Evolutionary conservation across 192 early-diverging fungal species (phyloP).

Genomic region (Phlyctochytrium bullatum): DNA sequence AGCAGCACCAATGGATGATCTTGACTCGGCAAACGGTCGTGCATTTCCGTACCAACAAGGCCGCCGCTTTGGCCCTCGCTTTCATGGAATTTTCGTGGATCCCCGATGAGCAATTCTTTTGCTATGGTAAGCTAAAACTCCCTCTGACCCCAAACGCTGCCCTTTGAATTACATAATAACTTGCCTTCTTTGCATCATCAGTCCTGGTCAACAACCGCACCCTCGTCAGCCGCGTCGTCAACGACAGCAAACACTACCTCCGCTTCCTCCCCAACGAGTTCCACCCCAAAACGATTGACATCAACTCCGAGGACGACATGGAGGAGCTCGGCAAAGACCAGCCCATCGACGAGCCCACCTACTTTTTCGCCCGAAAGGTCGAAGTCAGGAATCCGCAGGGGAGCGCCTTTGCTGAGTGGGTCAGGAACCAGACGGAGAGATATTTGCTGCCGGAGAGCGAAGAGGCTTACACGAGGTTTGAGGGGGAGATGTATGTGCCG

Average conservation of each 20-base stretch:
- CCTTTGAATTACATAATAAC: too few relatives aligned
- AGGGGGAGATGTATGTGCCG: too few relatives aligned
- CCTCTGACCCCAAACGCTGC: too few relatives aligned
- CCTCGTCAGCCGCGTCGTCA: neutral
- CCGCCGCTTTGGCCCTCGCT: constrained; percentile 32
- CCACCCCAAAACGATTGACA: neutral
- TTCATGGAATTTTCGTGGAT: constrained; percentile 41
- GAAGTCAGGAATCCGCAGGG: constrained; percentile 17
- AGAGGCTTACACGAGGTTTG: too few relatives aligned
- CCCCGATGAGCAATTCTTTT: constrained; percentile 43
- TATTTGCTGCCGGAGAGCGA: constrained; percentile 2
- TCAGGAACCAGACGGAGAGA: constrained; percentile 30
- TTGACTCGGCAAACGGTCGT: constrained; percentile 27
- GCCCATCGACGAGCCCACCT: too few relatives aligned
- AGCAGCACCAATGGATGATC: constrained; percentile 52
- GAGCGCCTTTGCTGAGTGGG: constrained; percentile 32
- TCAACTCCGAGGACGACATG: too few relatives aligned
- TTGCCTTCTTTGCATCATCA: too few relatives aligned
- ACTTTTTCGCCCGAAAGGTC: constrained; percentile 45
- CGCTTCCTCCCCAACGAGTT: neutral
- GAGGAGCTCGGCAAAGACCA: too few relatives aligned
- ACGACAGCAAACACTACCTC: neutral
- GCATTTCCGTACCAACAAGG: constrained; percentile 24
- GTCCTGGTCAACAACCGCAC: neutral
- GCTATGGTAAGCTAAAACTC: too few relatives aligned